Evolutionary conservation across 1,284 basidiomycete species (phyloP), one percentile per base, ranked within the genome.

Genomic region (Cystobasidium sp.): DNA sequence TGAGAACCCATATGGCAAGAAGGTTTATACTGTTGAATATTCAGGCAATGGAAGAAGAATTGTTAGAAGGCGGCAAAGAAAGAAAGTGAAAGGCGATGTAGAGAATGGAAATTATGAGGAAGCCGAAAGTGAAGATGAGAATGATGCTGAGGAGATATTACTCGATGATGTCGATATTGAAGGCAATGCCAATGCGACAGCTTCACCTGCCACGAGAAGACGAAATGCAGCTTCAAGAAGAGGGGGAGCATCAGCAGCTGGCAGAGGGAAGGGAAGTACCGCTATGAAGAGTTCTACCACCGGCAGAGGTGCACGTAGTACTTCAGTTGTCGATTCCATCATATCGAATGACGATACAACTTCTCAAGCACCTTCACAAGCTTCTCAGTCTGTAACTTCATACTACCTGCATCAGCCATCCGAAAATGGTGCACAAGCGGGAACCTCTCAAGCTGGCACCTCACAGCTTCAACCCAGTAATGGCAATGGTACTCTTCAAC

Each of bases 351-450:
- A 71, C 24, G 47, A 71, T 49, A 31, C 49, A 10, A 12, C 7
- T 6, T 59, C 62, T n/a, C 56, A 59, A 73, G 70, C 69, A 16
- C 68, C 56, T 18, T 47, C 47, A 41, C 20, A 44, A n/a, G 53
- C 31, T 31, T 16, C 22, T 55, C 39, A 46, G 37, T 20, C 61
- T 20, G 53, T 73, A 20, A 73, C 63, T 22, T 73, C 70, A 16
- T 73, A 73, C 63, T 73, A 73, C 58, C 62, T 73, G 18, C 70
- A 73, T 44, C 62, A 63, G 39, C 69, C 70, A 44, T 20, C 49
- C 3, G 37, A 24, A 53, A 49, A 67, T 39, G 37, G 22, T 10
- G 44, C n/a, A 47, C 37, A 49, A 44, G 16, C 53, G 16, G 12
- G 22, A 47, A 51, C 69, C 1, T 43, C 41, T 16, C 22, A 52